A percentile compares a stretch with the other conserved stretches of the same genome.
Evolutionary conservation across 2,329 filamentous ascomycete genomes (phyloP).

Genomic region (Davidsoniella virescens): DNA sequence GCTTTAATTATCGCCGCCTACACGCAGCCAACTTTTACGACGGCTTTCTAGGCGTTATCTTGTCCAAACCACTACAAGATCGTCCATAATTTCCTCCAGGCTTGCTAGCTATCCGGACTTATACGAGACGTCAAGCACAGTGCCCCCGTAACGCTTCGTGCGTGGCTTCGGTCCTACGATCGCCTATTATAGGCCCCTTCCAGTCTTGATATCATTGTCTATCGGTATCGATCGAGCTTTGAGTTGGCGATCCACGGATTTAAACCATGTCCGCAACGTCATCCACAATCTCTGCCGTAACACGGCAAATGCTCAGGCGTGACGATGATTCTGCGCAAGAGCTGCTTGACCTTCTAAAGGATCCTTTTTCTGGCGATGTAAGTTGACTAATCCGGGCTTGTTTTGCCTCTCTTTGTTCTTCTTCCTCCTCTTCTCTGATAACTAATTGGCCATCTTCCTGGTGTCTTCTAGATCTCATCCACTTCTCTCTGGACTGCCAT

Average conservation of each 20-base stretch:
- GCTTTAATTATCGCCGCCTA: too few relatives aligned
- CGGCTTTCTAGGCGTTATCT: too few relatives aligned
- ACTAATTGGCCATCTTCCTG: constrained; percentile 2
- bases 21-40: too few relatives aligned
- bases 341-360: constrained; percentile 31
- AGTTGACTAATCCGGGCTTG: constrained; percentile 9
- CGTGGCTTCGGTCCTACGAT: too few relatives aligned
- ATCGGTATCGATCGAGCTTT: too few relatives aligned
- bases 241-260: too few relatives aligned
- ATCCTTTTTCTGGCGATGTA: constrained; percentile 35
- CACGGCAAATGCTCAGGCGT: constrained; percentile 4
- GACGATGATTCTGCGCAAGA: constrained; percentile 23
- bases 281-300: not conserved
- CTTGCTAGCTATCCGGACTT: too few relatives aligned
- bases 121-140: too few relatives aligned
- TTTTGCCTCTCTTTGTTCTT: not conserved
- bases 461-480: constrained; percentile 6
- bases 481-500: constrained; percentile 64
- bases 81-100: too few relatives aligned
- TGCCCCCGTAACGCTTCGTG: not conserved
- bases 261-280: not conserved
- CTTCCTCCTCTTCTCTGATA: not conserved
- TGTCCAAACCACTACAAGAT: too few relatives aligned
- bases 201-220: too few relatives aligned
- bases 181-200: too few relatives aligned